A percentile compares a stretch with the other conserved stretches of the same genome.
These are phyloP conservation scores for Hymenoscyphus occultus DNA, from an alignment of 2,329 filamentous ascomycete genomes.

Conservation along the genomic window DNA sequence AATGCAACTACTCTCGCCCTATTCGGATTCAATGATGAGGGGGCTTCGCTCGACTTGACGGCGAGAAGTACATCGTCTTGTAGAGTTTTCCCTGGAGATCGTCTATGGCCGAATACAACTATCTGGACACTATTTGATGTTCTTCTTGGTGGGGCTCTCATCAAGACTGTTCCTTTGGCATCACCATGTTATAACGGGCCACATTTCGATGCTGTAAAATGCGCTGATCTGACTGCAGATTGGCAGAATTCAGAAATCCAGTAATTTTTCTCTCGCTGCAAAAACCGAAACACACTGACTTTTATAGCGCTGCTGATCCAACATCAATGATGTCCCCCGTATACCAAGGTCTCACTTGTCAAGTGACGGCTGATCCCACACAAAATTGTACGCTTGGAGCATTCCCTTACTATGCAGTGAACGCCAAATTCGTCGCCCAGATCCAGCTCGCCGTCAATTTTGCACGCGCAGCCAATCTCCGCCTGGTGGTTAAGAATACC, in stretches of 20 bases:
- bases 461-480: conserved; percentile 41
- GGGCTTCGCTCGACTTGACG: conserved; percentile 32
- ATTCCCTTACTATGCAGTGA: conserved; percentile 35
- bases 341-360: conserved; percentile 43
- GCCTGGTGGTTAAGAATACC: conserved; percentile 37
- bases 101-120: conserved; percentile 45
- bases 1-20: conserved; percentile 17
- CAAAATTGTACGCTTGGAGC: conserved; percentile 23
- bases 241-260: conserved; percentile 37
- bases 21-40: conserved; percentile 28
- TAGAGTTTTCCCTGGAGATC: conserved; percentile 18
- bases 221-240: conserved; percentile 35
- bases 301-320: conserved; percentile 38
- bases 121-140: conserved; percentile 47
- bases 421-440: conserved; percentile 41
- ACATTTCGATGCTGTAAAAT: conserved; percentile 31
- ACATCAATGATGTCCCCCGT: conserved; percentile 49
- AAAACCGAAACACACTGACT: conserved; percentile 29
- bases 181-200: conserved; percentile 41
- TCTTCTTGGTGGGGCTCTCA: conserved; percentile 42
- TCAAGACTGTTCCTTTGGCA: conserved; percentile 43
- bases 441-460: conserved; percentile 47
- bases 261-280: conserved; percentile 16
- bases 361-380: conserved; percentile 35
- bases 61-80: conserved; percentile 23